Evolutionary conservation across 352 stramenopile species (phyloP).

Genomic region (Lagenidium giganteum): DNA sequence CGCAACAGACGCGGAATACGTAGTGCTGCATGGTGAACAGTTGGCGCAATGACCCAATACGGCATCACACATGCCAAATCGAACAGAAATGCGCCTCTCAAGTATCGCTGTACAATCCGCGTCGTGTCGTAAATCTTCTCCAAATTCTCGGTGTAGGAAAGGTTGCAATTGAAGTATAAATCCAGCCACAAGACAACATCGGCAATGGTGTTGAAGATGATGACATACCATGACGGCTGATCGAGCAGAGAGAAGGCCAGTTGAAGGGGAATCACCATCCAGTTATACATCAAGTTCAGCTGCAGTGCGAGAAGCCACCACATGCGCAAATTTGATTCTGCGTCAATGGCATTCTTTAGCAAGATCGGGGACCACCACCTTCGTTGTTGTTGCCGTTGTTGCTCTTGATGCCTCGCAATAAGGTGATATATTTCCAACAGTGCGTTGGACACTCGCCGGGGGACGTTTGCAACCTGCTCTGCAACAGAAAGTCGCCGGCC

Average conservation of each 20-base stretch:
- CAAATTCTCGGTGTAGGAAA: constrained; percentile 38
- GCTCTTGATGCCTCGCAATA: too few species aligned
- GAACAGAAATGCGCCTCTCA: constrained; percentile 22
- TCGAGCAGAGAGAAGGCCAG: constrained; percentile 29
- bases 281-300: constrained; percentile 48
- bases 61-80: constrained; percentile 44
- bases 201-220: constrained; percentile 24
- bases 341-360: constrained; percentile 31
- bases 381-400: too few species aligned
- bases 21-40: constrained; percentile 11
- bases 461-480: too few species aligned
- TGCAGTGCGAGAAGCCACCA: constrained; percentile 45
- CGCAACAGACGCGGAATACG: constrained; percentile 35
- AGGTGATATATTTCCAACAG: constrained; percentile 14
- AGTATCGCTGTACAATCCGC: constrained; percentile 26
- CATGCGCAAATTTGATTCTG: constrained; percentile 29
- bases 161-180: constrained; percentile 53
- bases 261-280: constrained; percentile 40
- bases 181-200: constrained; percentile 41
- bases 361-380: constrained; percentile 28
- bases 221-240: constrained; percentile 24
- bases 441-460: too few species aligned
- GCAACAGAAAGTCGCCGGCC: too few species aligned
- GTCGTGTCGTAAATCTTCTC: constrained; percentile 56
- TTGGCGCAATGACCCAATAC: constrained; percentile 23